Evolutionary conservation across 345 rosid genomes (phyloP), one percentile per base, ranked within the genome.

Genomic region (Dipteronia sinensis): DNA sequence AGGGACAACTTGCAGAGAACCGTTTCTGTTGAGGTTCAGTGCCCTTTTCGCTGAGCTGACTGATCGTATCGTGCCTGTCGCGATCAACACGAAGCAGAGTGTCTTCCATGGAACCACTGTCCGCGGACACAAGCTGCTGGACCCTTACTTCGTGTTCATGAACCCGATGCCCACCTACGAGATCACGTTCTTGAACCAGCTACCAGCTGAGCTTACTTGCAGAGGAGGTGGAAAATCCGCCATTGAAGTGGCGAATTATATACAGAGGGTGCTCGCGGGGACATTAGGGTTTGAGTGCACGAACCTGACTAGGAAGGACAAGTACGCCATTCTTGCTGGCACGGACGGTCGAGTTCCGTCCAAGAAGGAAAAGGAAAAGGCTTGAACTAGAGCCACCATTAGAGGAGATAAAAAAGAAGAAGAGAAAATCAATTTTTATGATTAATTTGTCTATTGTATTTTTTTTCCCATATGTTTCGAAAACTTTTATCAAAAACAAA

Each of bases 1-100:
- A 71, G 99, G 99, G 27, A 96, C 99, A 2, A 96, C 99, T 0
- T 94, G 99, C 25, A 85, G 99, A 1, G 98, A 96, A 72, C 97
- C 99, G 7, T 96, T 92, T 79, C 88, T 96, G 2, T 77, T 96
- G 27, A 79, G 99, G 75, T 96, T 96, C 79, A 96, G 98, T 64
- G 98, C 99, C 0, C 88, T 94, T 16, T 94, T 96, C 22, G 98
- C 99, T 0, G 98, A 96, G 69, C 88, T 96, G 4, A 94, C 98
- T 0, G 98, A 94, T 67, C 65, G 98, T 72, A 92, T 96, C 29
- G 98, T 96, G 15, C 98, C 98, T 0, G 92, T 96, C 7, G 98
- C 99, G 7, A 90, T 96, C 22, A 90, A 92, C 79, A 87, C 94
- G 1, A 96, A 85, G 65, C 99, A 89, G 44, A 84, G 88, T 9